phyloP scores from a whole-genome alignment of 2,329 filamentous ascomycete species.

The Trichoderma sp. region DNA sequence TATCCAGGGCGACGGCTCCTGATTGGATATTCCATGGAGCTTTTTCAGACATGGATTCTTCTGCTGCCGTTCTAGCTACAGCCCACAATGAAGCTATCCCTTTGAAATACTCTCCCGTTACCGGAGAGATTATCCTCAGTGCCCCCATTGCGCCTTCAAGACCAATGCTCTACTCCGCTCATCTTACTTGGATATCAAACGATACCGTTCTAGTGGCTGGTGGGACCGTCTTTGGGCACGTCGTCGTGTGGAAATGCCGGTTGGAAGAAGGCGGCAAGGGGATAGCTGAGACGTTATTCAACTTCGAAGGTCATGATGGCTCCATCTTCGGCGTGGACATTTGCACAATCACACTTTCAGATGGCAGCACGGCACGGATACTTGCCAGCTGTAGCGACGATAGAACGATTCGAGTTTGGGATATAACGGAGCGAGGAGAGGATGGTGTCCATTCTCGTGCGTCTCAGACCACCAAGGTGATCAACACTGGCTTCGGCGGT shows the following conservation, averaged over 20 bases:
- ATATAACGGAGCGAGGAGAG: slow-evolving; percentile 61
- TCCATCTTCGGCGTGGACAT: slow-evolving; percentile 91
- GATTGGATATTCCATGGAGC: slow-evolving; percentile 79
- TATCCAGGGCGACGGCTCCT: slow-evolving; percentile 49
- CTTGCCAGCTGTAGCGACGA: slow-evolving; percentile 95
- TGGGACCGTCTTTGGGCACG: slow-evolving; percentile 93
- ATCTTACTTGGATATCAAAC: slow-evolving; percentile 62
- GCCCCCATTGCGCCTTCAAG: slow-evolving; percentile 65
- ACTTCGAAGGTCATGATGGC: slow-evolving; percentile 75
- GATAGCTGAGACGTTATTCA: slow-evolving; percentile 49
- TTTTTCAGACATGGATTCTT: slow-evolving; percentile 47
- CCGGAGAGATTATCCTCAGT: slow-evolving; percentile 44
- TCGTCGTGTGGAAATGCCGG: slow-evolving; percentile 81
- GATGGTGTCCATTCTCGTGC: slow-evolving; percentile 50
- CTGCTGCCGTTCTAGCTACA: slow-evolving; percentile 66
- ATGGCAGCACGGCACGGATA: slow-evolving; percentile 54
- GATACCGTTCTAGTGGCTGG: slow-evolving; percentile 73
- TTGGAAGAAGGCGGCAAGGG: slow-evolving; percentile 27
- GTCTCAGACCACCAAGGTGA: slow-evolving; percentile 51
- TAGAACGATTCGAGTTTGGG: slow-evolving; percentile 84
- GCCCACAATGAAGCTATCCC: slow-evolving; percentile 81
- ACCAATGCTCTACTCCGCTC: slow-evolving; percentile 85
- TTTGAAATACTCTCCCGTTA: slow-evolving; percentile 40
- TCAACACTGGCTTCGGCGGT: slow-evolving; percentile 21
- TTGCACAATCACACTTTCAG: slow-evolving; percentile 52